Evolutionary conservation across 495 filamentous ascomycete species (phyloP).

Genomic region (Niebla homalea): DNA sequence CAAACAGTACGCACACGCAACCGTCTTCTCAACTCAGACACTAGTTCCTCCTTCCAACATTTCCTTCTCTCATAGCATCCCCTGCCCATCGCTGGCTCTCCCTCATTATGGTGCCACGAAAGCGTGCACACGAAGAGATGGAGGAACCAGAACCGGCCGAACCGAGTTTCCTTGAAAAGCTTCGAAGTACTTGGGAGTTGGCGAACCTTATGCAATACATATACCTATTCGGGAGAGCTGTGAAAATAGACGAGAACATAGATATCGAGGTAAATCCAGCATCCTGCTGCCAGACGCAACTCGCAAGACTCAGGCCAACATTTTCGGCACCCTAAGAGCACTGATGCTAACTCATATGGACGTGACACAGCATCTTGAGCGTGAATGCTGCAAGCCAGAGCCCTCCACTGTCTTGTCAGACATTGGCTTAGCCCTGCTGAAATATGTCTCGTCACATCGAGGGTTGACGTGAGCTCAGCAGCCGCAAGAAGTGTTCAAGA

Average conservation of each 20-base stretch:
- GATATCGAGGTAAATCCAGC: slow-evolving; percentile 61
- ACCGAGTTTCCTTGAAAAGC: slow-evolving; percentile 43
- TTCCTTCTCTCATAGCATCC: background rate
- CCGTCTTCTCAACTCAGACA: background rate
- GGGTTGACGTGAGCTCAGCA: slow-evolving; percentile 61
- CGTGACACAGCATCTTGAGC: slow-evolving; percentile 63
- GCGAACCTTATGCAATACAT: slow-evolving; percentile 91
- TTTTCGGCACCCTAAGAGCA: slow-evolving; percentile 40
- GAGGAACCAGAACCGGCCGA: slow-evolving; percentile 34
- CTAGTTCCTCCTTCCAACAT: background rate
- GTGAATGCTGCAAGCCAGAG: slow-evolving; percentile 66
- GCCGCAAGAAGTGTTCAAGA: background rate
- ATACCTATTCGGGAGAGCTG: slow-evolving; percentile 69
- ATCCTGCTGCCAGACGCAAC: background rate
- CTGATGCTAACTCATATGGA: background rate
- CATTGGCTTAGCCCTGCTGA: slow-evolving; percentile 79
- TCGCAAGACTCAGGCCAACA: background rate
- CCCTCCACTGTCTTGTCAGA: slow-evolving; percentile 59
- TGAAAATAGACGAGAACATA: slow-evolving; percentile 77
- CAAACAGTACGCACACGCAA: background rate
- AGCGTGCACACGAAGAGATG: slow-evolving; percentile 60
- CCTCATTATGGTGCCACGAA: slow-evolving; percentile 37
- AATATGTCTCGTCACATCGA: slow-evolving; percentile 86
- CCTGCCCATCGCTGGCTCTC: background rate
- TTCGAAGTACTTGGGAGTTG: slow-evolving; percentile 91